phyloP scores from a whole-genome alignment of 306 rosid species.

The Carpinus viminea region DNA sequence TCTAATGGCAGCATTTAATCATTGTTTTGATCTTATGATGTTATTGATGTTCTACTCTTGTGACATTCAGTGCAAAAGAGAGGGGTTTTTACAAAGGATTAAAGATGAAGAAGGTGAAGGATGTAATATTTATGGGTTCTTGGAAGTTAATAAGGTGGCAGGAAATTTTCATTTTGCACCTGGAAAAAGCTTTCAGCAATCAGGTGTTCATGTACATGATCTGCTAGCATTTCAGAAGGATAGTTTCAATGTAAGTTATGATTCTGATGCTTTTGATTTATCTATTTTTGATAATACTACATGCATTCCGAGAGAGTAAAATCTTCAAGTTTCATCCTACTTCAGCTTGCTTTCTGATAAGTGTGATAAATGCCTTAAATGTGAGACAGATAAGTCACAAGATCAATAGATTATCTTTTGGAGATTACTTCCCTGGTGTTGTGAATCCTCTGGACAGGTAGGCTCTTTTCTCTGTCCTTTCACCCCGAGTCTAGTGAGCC shows the following conservation, averaged over 20 bases:
- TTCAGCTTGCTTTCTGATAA: constrained; percentile 19
- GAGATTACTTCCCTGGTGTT: constrained; percentile 90
- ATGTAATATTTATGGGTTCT: constrained; percentile 88
- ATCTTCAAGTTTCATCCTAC: not conserved
- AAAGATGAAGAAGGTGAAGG: constrained; percentile 99
- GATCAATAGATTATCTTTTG: constrained; percentile 80
- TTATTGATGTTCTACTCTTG: constrained; percentile 24
- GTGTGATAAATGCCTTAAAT: constrained; percentile 17
- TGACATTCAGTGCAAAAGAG: constrained; percentile 87
- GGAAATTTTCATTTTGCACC: constrained; percentile 99
- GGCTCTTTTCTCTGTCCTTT: constrained; percentile 32
- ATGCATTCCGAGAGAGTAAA: not conserved
- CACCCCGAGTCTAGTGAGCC: constrained; percentile 18
- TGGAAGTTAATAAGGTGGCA: constrained; percentile 97
- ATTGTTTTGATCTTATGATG: not conserved
- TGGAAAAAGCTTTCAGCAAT: constrained; percentile 98
- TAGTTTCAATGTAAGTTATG: constrained; percentile 80
- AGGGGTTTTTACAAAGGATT: constrained; percentile 91
- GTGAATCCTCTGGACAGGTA: constrained; percentile 92
- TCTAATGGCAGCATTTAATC: not conserved
- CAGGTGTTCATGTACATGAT: constrained; percentile 90
- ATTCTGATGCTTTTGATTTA: constrained; percentile 22
- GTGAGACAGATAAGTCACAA: constrained; percentile 77
- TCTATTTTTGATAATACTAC: not conserved
- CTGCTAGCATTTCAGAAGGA: constrained; percentile 91